A percentile compares a stretch with the other conserved stretches of the same genome.
phyloP scores from a whole-genome alignment of 129 eudicot species.

The Mikania micrantha region DNA sequence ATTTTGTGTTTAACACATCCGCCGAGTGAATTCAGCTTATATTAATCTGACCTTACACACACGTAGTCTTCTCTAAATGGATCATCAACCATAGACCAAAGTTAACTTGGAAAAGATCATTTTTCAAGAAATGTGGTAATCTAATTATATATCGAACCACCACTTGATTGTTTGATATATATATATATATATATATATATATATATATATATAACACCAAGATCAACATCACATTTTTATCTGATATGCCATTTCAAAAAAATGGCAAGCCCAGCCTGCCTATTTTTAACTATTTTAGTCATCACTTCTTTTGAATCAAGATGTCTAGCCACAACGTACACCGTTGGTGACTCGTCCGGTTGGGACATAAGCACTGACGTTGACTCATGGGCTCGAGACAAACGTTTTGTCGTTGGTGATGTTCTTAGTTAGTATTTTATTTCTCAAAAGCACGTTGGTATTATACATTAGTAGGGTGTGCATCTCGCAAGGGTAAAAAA shows the following conservation, averaged over 20 bases:
- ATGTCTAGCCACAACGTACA: conserved; percentile 52
- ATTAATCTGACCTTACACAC: neutral
- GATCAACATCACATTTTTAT: neutral
- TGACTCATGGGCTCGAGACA: conserved; percentile 59
- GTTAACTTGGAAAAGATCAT: neutral
- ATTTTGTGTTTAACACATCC: neutral
- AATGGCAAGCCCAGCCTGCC: conserved; percentile 23
- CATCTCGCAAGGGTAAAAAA: no score
- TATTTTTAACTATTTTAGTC: conserved; percentile 9
- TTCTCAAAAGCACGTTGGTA: no score
- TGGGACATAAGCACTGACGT: conserved; percentile 86
- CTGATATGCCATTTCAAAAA: conserved; percentile 2
- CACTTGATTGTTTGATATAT: neutral
- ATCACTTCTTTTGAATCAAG: conserved; percentile 27
- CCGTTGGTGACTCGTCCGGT: conserved; percentile 70
- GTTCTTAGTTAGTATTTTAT: conserved; percentile 46
- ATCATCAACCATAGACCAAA: conserved; percentile 34
- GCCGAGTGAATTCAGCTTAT: neutral
- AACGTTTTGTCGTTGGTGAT: conserved; percentile 63
- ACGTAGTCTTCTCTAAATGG: conserved; percentile 10
- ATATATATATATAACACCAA: conserved; percentile 11
- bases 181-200: no score
- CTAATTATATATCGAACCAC: conserved; percentile 24
- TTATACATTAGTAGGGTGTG: no score
- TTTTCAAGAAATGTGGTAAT: conserved; percentile 37